phyloP scores from a whole-genome alignment of 805 yeast species.

The Candida lessepsii region DNA sequence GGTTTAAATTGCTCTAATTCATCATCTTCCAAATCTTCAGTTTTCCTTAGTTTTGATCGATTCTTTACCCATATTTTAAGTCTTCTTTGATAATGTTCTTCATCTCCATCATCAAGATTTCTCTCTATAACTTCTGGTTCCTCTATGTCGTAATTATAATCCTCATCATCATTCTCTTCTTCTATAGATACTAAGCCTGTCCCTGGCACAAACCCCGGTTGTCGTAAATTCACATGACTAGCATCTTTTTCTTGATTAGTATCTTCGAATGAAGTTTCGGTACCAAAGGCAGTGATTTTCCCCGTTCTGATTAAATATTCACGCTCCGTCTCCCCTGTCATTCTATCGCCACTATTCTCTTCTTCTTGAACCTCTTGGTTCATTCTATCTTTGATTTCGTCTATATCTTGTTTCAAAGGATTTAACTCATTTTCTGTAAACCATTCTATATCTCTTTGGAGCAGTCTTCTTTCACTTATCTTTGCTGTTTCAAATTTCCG shows the following conservation, averaged over 20 bases:
- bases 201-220: constrained; percentile 45
- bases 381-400: constrained; percentile 47
- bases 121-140: constrained; percentile 25
- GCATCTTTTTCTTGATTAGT: constrained; percentile 25
- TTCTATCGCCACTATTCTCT: constrained; percentile 27
- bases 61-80: constrained; percentile 56
- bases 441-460: constrained; percentile 53
- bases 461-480: constrained; percentile 59
- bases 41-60: constrained; percentile 44
- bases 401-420: constrained; percentile 57
- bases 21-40: constrained; percentile 6
- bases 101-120: constrained; percentile 81
- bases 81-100: constrained; percentile 57
- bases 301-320: constrained; percentile 88
- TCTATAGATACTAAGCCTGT: constrained; percentile 9
- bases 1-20: constrained; percentile 67
- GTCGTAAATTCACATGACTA: constrained; percentile 46
- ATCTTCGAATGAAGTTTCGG: constrained; percentile 53
- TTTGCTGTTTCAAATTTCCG: constrained; percentile 51
- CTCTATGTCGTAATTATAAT: constrained; percentile 21
- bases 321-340: constrained; percentile 72
- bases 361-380: constrained; percentile 22
- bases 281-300: constrained; percentile 90
- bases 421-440: constrained; percentile 50
- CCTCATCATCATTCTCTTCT: constrained; percentile 18